Percentiles rank a stretch among this genome's conserved stretches.
These are phyloP conservation scores for Sclerotinia sclerotiorum DNA, from an alignment of 2,329 filamentous ascomycete species.

Conservation along the genomic window DNA sequence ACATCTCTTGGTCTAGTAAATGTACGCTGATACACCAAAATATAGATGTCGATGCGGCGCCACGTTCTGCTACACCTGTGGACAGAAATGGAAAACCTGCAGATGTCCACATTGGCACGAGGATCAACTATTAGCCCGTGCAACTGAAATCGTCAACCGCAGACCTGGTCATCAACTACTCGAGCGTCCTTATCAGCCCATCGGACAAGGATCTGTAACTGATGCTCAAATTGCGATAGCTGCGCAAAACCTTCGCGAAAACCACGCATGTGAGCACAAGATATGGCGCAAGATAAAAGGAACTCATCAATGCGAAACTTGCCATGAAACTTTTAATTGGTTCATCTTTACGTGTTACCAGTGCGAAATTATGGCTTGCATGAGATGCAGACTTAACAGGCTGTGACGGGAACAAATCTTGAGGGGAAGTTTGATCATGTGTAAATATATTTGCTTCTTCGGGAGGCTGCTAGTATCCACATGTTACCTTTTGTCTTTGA, in stretches of 20 bases:
- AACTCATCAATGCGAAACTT: constrained; percentile 46
- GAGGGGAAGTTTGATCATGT: background rate
- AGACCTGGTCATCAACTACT: constrained; percentile 13
- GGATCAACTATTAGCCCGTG: constrained; percentile 38
- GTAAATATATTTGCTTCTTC: background rate
- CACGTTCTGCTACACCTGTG: constrained; percentile 54
- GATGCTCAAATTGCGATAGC: constrained; percentile 37
- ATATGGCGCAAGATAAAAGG: constrained; percentile 43
- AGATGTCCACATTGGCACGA: constrained; percentile 45
- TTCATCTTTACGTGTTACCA: constrained; percentile 50
- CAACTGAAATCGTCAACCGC: constrained; percentile 39
- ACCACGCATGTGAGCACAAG: constrained; percentile 46
- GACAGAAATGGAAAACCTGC: constrained; percentile 45
- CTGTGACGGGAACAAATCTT: constrained; percentile 7
- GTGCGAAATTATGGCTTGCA: constrained; percentile 49
- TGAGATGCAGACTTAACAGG: constrained; percentile 48
- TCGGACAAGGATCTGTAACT: constrained; percentile 35
- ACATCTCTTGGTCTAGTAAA: background rate
- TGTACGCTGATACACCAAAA: constrained; percentile 18
- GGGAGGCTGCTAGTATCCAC: background rate
- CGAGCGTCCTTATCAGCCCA: background rate
- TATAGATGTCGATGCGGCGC: constrained; percentile 48
- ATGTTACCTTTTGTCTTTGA: background rate
- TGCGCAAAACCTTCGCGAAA: constrained; percentile 36
- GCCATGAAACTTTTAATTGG: constrained; percentile 39